These are phyloP conservation scores for Chlorophyllum brunneum DNA, from an alignment of 768 basidiomycete species.

Conservation along the genomic window DNA sequence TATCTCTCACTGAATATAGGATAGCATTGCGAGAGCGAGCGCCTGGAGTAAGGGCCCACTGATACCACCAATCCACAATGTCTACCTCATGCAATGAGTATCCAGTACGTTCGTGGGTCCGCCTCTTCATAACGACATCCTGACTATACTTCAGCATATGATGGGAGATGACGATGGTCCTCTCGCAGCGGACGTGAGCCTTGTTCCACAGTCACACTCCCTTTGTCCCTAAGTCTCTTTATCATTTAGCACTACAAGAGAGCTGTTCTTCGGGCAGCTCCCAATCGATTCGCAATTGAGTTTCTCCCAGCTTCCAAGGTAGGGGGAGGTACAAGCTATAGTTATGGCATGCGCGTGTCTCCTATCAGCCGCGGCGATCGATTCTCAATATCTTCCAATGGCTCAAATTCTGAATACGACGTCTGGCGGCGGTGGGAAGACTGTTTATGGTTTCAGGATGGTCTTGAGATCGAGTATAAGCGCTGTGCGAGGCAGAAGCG, in stretches of 20 bases:
- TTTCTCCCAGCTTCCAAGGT: slow-evolving; percentile 56
- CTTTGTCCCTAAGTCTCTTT: background rate
- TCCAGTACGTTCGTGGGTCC: background rate
- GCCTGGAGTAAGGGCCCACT: background rate
- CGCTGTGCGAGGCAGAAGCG: slow-evolving; percentile 65
- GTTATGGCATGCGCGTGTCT: slow-evolving; percentile 60
- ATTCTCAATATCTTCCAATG: slow-evolving; percentile 34
- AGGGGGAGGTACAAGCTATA: slow-evolving; percentile 54
- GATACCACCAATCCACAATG: background rate
- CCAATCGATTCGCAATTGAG: slow-evolving; percentile 55
- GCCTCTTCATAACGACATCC: background rate
- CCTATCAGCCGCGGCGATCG: slow-evolving; percentile 37
- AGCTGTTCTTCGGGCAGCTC: slow-evolving; percentile 57
- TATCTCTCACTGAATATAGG: background rate
- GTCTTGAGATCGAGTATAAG: slow-evolving; percentile 61
- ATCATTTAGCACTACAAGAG: slow-evolving; percentile 50
- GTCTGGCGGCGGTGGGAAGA: slow-evolving; percentile 84
- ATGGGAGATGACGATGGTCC: slow-evolving; percentile 23
- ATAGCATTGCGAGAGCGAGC: background rate
- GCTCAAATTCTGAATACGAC: slow-evolving; percentile 52
- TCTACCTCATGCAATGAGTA: background rate
- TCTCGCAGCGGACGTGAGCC: slow-evolving; percentile 21
- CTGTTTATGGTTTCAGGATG: slow-evolving; percentile 71
- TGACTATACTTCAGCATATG: slow-evolving; percentile 15
- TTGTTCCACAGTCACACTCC: background rate